Evolutionary conservation across 139 green algal genomes (phyloP).

Genomic region (Coccomyxa sp.): DNA sequence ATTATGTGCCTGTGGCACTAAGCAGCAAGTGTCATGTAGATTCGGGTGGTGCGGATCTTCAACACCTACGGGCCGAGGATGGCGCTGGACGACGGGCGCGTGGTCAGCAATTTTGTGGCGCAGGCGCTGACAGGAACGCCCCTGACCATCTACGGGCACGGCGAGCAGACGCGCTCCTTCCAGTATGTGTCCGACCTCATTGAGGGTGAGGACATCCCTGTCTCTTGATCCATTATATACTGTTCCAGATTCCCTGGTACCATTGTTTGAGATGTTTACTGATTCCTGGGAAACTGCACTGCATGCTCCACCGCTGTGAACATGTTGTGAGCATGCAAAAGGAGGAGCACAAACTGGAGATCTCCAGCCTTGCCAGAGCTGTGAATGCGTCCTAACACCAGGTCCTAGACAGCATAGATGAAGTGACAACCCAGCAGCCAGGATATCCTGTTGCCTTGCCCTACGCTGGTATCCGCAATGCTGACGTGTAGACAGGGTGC

Average conservation of each 20-base stretch:
- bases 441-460: too few relatives aligned
- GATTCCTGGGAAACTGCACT: not conserved
- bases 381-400: not conserved
- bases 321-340: too few relatives aligned
- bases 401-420: not conserved
- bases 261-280: too few relatives aligned
- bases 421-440: too few relatives aligned
- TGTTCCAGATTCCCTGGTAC: too few relatives aligned
- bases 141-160: constrained; percentile 95
- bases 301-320: not conserved
- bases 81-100: constrained; percentile 96
- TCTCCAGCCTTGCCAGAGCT: too few relatives aligned
- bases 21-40: constrained; percentile 33
- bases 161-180: constrained; percentile 95
- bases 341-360: too few relatives aligned
- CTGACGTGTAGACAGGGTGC: too few relatives aligned
- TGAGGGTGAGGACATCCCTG: too few relatives aligned
- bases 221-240: too few relatives aligned
- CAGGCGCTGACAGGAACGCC: constrained; percentile 77
- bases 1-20: too few relatives aligned
- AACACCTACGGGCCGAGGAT: constrained; percentile 99
- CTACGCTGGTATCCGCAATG: too few relatives aligned
- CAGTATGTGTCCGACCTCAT: constrained; percentile 95
- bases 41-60: constrained; percentile 99
- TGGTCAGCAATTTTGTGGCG: constrained; percentile 98